Conservation (phyloP, 75 land plant species). For the Gnetum montanum region DNA sequence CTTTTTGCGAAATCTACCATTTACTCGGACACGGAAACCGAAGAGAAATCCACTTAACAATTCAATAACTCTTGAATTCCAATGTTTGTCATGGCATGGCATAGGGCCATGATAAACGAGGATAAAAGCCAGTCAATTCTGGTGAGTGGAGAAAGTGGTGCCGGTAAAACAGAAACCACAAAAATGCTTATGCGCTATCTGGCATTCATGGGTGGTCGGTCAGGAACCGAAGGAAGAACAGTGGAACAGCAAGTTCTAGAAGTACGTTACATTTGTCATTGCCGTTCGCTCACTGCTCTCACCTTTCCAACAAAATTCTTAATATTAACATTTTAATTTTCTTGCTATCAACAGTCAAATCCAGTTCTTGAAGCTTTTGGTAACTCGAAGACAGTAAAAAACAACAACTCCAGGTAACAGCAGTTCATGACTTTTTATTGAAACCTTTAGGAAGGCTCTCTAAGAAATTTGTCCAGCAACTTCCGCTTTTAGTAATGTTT, state of each 20-base stretch:
- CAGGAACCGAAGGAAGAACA: constrained; percentile 70
- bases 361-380: constrained; percentile 78
- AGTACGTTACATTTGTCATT: constrained; percentile 20
- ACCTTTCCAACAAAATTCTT: background rate
- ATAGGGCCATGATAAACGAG: constrained; percentile 78
- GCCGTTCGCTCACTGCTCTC: background rate
- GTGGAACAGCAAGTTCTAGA: constrained; percentile 89
- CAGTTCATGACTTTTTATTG: too few relatives aligned
- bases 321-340: too few relatives aligned
- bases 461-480: background rate
- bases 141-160: constrained; percentile 91
- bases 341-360: constrained; percentile 51
- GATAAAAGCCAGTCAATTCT: constrained; percentile 72
- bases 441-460: background rate
- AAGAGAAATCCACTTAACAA: background rate
- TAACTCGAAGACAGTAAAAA: constrained; percentile 62
- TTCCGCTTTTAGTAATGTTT: background rate
- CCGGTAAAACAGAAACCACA: constrained; percentile 89
- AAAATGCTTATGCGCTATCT: constrained; percentile 85
- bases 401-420: constrained; percentile 69
- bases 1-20: background rate
- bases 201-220: constrained; percentile 88
- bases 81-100: background rate
- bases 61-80: background rate
- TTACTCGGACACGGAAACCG: background rate